Base-by-base conservation (phyloP, 2,329 filamentous ascomycete species). In the Neonectria ditissima region DNA sequence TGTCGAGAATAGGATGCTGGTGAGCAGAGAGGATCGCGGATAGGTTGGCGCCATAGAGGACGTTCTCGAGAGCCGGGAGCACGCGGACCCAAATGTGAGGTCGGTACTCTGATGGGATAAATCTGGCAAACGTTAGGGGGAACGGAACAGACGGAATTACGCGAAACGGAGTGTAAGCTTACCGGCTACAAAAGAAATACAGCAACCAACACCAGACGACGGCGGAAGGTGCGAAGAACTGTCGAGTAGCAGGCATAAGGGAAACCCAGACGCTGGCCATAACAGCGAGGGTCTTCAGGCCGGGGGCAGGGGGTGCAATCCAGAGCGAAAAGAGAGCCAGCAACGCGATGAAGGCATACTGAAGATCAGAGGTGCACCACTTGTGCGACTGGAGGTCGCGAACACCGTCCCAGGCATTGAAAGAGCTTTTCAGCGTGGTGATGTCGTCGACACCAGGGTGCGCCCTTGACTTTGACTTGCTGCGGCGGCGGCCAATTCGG, bases 51-150 rank as follows among this genome's bases (percentile, higher is more conserved):
- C 95, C 95, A 77, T 97, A 98, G 34, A 98, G 86, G 66, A 98
- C 96, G 79, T 98, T 97, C 81, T 98, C 95, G 68, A 98, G 87
- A 18, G 95, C 93, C 5, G 95, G 95, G 37, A 98, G 87, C 28
- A 98, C 93, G 74, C 94, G 93, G 69, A 97, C 95, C 92, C 94
- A 97, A 74, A 97, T 97, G 66, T 93, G 91, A 63, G 94, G 94
- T 70, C 95, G 90, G 82, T 94, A 96, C 75, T 95, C 92, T 70
- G 89, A 87, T 39, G 93, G 92, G 72, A 97, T 94, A 81, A 97
- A 97, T 75, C 94, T 97, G 75, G 11, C 62, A 11, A 50, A 34
- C 43, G 53, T 59, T 55, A 48, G 47, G 18, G 16, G 10, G 11
- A 2, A 2, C 5, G 56, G 44, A 5, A 63, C 48, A 26, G 1